Percentiles rank a stretch among this genome's conserved stretches.
These are phyloP conservation scores for Polygonum maritimum DNA, from an alignment of 148 eudicot species.

Conservation along the genomic window DNA sequence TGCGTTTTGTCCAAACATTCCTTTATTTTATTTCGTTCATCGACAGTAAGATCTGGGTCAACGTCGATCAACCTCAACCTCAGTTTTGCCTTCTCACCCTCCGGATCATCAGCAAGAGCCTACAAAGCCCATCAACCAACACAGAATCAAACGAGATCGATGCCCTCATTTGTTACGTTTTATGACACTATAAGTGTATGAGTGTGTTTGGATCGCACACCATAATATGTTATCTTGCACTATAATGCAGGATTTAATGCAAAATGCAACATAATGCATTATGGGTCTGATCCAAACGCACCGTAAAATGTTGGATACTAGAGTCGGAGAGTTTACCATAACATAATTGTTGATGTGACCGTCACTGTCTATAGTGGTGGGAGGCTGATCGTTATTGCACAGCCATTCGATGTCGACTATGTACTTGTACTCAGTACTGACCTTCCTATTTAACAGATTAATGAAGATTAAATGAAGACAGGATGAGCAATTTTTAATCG, in stretches of 20 bases:
- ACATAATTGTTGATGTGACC: slow-evolving; percentile 2
- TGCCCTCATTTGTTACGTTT: neutral
- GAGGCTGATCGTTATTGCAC: slow-evolving; percentile 2
- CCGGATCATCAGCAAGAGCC: slow-evolving; percentile 8
- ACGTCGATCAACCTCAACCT: neutral
- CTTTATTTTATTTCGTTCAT: neutral
- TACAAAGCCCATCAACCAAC: neutral
- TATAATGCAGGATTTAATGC: too few relatives aligned
- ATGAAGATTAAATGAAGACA: neutral
- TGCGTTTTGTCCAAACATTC: neutral
- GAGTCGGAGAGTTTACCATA: neutral
- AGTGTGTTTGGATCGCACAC: too few relatives aligned
- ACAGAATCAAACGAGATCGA: neutral
- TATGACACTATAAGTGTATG: too few relatives aligned
- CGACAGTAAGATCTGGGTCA: slow-evolving; percentile 1
- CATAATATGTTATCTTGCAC: neutral
- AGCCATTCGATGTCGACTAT: slow-evolving; percentile 3
- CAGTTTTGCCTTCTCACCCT: slow-evolving; percentile 3
- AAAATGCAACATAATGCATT: too few relatives aligned
- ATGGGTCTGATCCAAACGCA: too few relatives aligned
- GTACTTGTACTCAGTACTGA: slow-evolving; percentile 8
- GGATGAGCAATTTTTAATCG: neutral
- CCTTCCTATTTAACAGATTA: neutral
- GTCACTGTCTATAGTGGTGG: neutral
- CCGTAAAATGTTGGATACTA: neutral